Conservation (phyloP, 768 basidiomycete genomes). For the Pleurotus giganteus region DNA sequence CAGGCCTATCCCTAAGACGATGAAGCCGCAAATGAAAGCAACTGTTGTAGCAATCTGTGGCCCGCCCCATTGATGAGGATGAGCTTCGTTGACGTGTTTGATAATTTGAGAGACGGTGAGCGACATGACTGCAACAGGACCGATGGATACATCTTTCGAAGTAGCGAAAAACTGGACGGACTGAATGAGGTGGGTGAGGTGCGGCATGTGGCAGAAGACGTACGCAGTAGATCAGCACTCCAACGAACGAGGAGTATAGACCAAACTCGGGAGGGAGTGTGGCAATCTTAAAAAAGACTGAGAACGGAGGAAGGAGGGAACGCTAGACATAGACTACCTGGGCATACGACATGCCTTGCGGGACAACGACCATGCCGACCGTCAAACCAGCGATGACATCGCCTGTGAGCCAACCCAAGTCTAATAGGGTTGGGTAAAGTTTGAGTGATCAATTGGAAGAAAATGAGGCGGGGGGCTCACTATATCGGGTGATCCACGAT, state of each 20-base stretch:
- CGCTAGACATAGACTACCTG: constrained; percentile 37
- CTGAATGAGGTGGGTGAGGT: constrained; percentile 5
- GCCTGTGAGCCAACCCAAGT: constrained; percentile 77
- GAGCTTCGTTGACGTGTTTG: constrained; percentile 48
- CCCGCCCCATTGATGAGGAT: constrained; percentile 57
- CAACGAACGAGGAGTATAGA: constrained; percentile 91
- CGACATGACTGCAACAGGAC: constrained; percentile 98
- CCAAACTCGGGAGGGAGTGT: constrained; percentile 86
- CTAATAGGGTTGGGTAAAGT: constrained; percentile 28
- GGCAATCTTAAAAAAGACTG: constrained; percentile 55
- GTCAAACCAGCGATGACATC: constrained; percentile 91
- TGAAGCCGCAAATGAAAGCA: constrained; percentile 87
- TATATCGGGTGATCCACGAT: constrained; percentile 85
- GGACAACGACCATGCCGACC: constrained; percentile 93
- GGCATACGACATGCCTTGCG: constrained; percentile 91
- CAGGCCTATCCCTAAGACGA: constrained; percentile 86
- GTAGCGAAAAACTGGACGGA: constrained; percentile 83
- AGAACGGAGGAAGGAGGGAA: neutral
- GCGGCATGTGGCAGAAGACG: constrained; percentile 20
- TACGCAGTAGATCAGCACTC: constrained; percentile 81
- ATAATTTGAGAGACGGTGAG: constrained; percentile 84
- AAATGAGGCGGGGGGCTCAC: constrained; percentile 37
- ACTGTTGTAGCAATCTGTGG: constrained; percentile 82
- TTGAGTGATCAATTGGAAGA: neutral
- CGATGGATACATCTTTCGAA: constrained; percentile 98